phyloP scores from a whole-genome alignment of 768 basidiomycete genomes.

The Pisolithus albus region DNA sequence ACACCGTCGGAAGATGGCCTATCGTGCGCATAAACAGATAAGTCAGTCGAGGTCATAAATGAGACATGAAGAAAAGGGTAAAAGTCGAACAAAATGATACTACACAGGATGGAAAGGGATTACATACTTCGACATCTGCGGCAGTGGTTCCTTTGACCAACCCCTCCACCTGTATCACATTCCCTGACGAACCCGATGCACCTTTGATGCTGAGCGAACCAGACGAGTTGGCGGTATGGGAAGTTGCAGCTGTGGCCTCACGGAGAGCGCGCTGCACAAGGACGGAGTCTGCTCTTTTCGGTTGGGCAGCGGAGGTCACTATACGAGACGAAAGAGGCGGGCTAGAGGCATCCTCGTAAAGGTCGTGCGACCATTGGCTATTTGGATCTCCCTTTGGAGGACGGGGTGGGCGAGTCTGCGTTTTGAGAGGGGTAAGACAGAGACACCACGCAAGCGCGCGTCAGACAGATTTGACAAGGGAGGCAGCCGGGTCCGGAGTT shows the following conservation, averaged over 20 bases:
- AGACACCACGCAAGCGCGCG: too few relatives aligned
- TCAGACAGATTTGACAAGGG: too few relatives aligned
- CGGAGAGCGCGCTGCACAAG: slow-evolving; percentile 57
- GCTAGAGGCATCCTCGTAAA: slow-evolving; percentile 55
- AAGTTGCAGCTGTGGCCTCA: slow-evolving; percentile 42
- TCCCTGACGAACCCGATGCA: slow-evolving; percentile 45
- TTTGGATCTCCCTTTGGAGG: slow-evolving; percentile 61
- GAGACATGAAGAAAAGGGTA: too few relatives aligned
- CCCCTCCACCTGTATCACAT: slow-evolving; percentile 70
- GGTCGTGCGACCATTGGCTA: slow-evolving; percentile 64
- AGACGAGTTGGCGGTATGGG: slow-evolving; percentile 1
- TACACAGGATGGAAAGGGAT: not conserved
- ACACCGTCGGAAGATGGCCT: slow-evolving; percentile 77
- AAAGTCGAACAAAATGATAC: too few relatives aligned
- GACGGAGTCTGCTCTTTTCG: slow-evolving; percentile 48
- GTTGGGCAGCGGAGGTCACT: slow-evolving; percentile 31
- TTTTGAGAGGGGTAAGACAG: not conserved
- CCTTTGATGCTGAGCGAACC: slow-evolving; percentile 59
- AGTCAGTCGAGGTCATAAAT: too few relatives aligned
- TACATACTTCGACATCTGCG: slow-evolving; percentile 58
- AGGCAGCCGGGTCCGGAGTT: too few relatives aligned
- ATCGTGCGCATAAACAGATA: not conserved
- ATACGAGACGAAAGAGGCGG: slow-evolving; percentile 52
- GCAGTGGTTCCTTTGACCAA: slow-evolving; percentile 71
- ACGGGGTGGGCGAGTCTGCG: slow-evolving; percentile 38